Conservation (phyloP, 2,329 filamentous ascomycete genomes). For the Sporothrix mexicana region DNA sequence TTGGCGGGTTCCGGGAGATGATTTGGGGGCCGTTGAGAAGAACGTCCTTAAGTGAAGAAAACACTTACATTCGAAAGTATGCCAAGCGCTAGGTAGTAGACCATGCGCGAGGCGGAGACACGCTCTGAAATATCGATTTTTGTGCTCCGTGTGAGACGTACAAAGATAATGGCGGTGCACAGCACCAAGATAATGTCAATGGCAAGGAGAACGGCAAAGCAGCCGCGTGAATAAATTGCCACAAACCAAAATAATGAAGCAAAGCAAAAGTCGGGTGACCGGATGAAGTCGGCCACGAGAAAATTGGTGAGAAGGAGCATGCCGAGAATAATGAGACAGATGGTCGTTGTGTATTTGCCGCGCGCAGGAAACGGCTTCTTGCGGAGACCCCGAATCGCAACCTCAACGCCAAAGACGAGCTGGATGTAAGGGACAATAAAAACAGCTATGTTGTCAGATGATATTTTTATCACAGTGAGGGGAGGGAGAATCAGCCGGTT, state of each 20-base stretch:
- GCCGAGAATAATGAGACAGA: slow-evolving; percentile 60
- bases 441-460: slow-evolving; percentile 54
- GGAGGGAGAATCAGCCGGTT: too few relatives aligned
- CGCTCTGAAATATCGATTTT: slow-evolving; percentile 65
- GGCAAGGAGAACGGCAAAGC: slow-evolving; percentile 59
- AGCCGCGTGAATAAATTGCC: slow-evolving; percentile 62
- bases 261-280: slow-evolving; percentile 66
- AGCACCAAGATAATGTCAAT: slow-evolving; percentile 58
- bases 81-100: slow-evolving; percentile 67
- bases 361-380: slow-evolving; percentile 62
- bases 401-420: slow-evolving; percentile 68
- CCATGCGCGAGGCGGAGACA: slow-evolving; percentile 70
- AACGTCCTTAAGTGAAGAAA: too few relatives aligned
- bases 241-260: slow-evolving; percentile 72
- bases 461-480: too few relatives aligned
- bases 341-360: slow-evolving; percentile 63
- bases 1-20: neutral
- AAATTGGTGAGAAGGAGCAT: slow-evolving; percentile 62
- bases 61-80: slow-evolving; percentile 62
- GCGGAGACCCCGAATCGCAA: slow-evolving; percentile 60
- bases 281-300: slow-evolving; percentile 61
- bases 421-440: slow-evolving; percentile 72
- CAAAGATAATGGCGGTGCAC: slow-evolving; percentile 60
- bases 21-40: too few relatives aligned
- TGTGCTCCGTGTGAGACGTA: slow-evolving; percentile 60